Base-by-base conservation (phyloP, 371 early-diverging fungal genomes). In the Mortierella sp. region DNA sequence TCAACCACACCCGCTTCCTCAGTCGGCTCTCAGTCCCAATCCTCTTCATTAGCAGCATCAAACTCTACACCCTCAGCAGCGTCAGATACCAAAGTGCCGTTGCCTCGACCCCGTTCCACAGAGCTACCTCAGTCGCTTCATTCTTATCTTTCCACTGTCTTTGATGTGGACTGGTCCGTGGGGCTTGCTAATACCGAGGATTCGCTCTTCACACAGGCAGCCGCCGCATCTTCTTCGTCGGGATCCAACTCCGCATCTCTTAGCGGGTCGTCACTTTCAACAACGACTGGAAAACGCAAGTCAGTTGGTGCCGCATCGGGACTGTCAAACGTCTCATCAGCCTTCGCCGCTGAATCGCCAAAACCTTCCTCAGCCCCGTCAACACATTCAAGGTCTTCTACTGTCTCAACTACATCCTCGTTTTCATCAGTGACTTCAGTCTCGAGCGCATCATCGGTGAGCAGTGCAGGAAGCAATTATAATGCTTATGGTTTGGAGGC, bases 121-220 rank as follows among this genome's bases (percentile, higher is more conserved):
- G 62, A 69, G 28, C 52, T 61, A 21, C 62, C 70, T 0, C 62
- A 69, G 48, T 69, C 61, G 4, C 56, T 69, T n/a, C 42, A 62
- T 23, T 56, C 61, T 2, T 69, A 69, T 47, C 62, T 69, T 30
- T 60, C 70, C 5, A 49, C 70, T 2, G 70, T 69, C 27, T 69
- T 69, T 57, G 70, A 69, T 30, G 70, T 69, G 28, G 50, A 69
- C 30, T 69, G 70, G 70, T 61, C 70, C 4, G 70, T 69, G 5
- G 70, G 32, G 14, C 30, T 69, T 30, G 51, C 70, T 5, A 50
- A 49, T 19, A 60, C 51, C 3, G 70, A 69, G 48, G 70, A 69
- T 24, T 46, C 46, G 11, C 57, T 60, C 30, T 69, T 61, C 24
- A 69, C 56, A 4, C 41, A 46, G 6, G n/a, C 27, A 19, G 41